These are phyloP conservation scores for Lojkania enalia DNA, from an alignment of 2,329 filamentous ascomycete species.

Conservation along the genomic window DNA sequence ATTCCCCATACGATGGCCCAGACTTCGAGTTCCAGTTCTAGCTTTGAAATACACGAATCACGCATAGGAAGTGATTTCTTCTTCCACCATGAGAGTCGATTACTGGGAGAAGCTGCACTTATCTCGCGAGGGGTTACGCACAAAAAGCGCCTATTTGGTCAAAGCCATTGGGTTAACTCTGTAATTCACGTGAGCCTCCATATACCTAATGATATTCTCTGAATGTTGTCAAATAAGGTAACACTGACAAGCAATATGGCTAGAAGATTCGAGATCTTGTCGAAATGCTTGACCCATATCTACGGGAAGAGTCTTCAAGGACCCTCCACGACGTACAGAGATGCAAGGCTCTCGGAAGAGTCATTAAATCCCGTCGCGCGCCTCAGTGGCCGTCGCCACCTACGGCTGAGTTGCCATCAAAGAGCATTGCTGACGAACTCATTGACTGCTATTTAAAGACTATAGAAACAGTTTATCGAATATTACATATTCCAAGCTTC, in stretches of 20 bases:
- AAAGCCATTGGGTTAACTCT: slow-evolving; percentile 61
- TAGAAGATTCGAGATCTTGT: slow-evolving; percentile 53
- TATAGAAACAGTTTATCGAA: slow-evolving; percentile 53
- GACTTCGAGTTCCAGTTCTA: slow-evolving; percentile 20
- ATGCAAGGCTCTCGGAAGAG: slow-evolving; percentile 58
- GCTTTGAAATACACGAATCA: slow-evolving; percentile 46
- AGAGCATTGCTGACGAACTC: slow-evolving; percentile 51
- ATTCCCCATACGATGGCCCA: neutral
- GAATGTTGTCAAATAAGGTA: too few relatives aligned
- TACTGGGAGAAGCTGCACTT: slow-evolving; percentile 33
- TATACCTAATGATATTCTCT: too few relatives aligned
- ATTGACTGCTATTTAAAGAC: slow-evolving; percentile 56
- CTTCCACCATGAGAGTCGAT: slow-evolving; percentile 46
- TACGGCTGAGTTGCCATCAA: slow-evolving; percentile 52
- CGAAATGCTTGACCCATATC: slow-evolving; percentile 47
- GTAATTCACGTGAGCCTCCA: slow-evolving; percentile 49
- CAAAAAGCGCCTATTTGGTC: slow-evolving; percentile 61
- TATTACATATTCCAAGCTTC: slow-evolving; percentile 59
- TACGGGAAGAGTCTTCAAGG: slow-evolving; percentile 46
- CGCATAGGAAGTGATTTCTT: too few relatives aligned
- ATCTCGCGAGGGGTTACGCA: slow-evolving; percentile 54
- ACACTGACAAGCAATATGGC: too few relatives aligned
- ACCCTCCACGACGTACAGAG: slow-evolving; percentile 47
- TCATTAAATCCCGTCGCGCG: slow-evolving; percentile 56
- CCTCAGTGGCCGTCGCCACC: slow-evolving; percentile 54